These are phyloP conservation scores for Skeletonema grethae DNA, from an alignment of 108 stramenopile species.

Conservation along the genomic window DNA sequence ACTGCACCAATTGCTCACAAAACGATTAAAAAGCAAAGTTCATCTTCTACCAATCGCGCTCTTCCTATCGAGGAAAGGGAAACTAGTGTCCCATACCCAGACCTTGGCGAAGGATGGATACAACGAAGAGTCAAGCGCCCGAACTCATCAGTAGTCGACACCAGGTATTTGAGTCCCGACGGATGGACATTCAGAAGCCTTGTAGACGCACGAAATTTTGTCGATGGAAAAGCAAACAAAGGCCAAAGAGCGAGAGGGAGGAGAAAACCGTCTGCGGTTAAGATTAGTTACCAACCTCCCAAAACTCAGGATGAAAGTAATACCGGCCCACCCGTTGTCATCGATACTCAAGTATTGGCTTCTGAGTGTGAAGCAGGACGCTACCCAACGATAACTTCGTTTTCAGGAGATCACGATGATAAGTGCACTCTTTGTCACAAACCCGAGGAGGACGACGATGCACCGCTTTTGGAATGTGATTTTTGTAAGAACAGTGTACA, in stretches of 20 bases:
- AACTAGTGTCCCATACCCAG: not conserved
- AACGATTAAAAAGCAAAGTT: not conserved
- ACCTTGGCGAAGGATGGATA: constrained; percentile 6
- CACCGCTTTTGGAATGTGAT: constrained; percentile 59
- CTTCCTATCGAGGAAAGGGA: not conserved
- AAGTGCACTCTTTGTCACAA: constrained; percentile 62
- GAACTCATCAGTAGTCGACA: not conserved
- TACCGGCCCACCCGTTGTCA: constrained; percentile 43
- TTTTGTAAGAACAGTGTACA: constrained; percentile 74
- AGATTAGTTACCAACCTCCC: not conserved
- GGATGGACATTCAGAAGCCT: not conserved
- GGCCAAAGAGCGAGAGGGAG: not conserved
- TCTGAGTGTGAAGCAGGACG: constrained; percentile 74
- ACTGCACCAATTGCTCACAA: not conserved
- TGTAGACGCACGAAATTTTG: not conserved
- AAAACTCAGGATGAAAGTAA: not conserved
- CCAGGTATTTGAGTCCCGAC: not conserved
- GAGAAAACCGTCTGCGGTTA: not conserved
- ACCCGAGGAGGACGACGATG: constrained; percentile 20
- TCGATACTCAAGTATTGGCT: constrained; percentile 68
- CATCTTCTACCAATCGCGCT: not conserved
- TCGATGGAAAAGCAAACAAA: not conserved
- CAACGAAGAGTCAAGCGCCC: not conserved
- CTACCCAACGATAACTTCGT: constrained; percentile 76
- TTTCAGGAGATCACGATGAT: constrained; percentile 50